Evolutionary conservation across 164 flowering plant genomes (phyloP).

Genomic region (Sextonia rubra): DNA sequence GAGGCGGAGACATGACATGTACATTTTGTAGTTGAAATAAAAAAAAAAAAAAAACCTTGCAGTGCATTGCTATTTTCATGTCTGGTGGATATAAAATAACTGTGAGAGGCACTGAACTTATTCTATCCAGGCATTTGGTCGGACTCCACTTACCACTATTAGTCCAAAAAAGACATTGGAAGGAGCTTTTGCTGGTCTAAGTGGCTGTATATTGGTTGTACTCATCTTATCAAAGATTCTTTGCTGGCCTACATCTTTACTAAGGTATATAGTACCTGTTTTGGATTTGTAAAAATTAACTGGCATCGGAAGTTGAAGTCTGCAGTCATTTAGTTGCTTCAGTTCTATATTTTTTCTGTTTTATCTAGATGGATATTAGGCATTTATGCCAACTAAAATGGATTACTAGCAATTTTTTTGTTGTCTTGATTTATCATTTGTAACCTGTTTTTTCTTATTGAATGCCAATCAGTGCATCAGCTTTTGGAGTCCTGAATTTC

Average conservation of each 20-base stretch:
- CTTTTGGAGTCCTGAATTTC: constrained; percentile 78
- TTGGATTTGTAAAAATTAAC: not conserved
- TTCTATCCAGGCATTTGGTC: constrained; percentile 76
- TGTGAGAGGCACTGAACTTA: constrained; percentile 3
- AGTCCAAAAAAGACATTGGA: constrained; percentile 99
- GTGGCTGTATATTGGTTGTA: constrained; percentile 73
- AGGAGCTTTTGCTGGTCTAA: constrained; percentile 79
- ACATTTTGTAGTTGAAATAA: no score
- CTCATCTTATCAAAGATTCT: constrained; percentile 59
- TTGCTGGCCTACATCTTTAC: constrained; percentile 72
- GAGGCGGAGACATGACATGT: not conserved
- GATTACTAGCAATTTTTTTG: not conserved
- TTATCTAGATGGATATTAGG: not conserved
- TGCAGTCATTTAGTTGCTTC: not conserved
- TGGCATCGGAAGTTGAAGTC: not conserved
- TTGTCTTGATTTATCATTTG: not conserved
- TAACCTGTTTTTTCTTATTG: not conserved
- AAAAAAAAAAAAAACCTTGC: not conserved
- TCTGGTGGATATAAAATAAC: not conserved
- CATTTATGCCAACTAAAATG: not conserved
- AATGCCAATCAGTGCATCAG: constrained; percentile 50
- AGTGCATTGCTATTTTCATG: constrained; percentile 4
- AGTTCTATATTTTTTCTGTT: no score
- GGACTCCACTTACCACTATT: constrained; percentile 79
- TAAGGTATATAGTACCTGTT: constrained; percentile 42